These are phyloP conservation scores for Aspergillus amoenus DNA, from an alignment of 2,329 filamentous ascomycete genomes.

Conservation along the genomic window DNA sequence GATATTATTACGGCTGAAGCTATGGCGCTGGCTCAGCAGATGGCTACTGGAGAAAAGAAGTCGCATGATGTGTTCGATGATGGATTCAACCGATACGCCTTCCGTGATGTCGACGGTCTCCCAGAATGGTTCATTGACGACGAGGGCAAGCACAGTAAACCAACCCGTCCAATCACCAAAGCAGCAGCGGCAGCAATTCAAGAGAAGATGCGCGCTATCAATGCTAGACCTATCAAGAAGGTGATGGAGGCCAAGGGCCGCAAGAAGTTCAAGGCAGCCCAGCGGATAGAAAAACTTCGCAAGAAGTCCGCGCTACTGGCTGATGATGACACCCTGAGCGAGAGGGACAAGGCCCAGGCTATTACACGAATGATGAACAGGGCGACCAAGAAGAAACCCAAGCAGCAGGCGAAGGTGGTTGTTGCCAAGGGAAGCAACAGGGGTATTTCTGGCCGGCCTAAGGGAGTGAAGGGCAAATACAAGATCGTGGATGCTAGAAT, in stretches of 20 bases:
- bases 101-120: slow-evolving; percentile 86
- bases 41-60: slow-evolving; percentile 81
- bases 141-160: slow-evolving; percentile 77
- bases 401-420: slow-evolving; percentile 79
- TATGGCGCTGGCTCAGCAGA: slow-evolving; percentile 92
- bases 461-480: slow-evolving; percentile 91
- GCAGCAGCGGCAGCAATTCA: slow-evolving; percentile 89
- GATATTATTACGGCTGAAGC: slow-evolving; percentile 99
- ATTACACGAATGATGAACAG: slow-evolving; percentile 80
- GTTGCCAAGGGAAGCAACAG: slow-evolving; percentile 83
- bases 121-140: slow-evolving; percentile 99
- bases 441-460: slow-evolving; percentile 81
- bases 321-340: slow-evolving; percentile 87
- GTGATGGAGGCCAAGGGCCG: slow-evolving; percentile 92
- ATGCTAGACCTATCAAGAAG: slow-evolving; percentile 98
- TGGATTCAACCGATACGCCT: slow-evolving; percentile 86
- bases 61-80: slow-evolving; percentile 82
- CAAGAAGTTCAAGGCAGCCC: slow-evolving; percentile 95
- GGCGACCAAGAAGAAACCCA: slow-evolving; percentile 82
- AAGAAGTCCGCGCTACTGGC: slow-evolving; percentile 93
- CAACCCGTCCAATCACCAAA: slow-evolving; percentile 85
- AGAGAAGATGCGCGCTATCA: slow-evolving; percentile 87
- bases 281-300: slow-evolving; percentile 87
- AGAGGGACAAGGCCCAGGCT: slow-evolving; percentile 89
- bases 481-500: slow-evolving; percentile 94